Conservation (phyloP, 1,284 basidiomycete species). For the Phylloporus sp. region DNA sequence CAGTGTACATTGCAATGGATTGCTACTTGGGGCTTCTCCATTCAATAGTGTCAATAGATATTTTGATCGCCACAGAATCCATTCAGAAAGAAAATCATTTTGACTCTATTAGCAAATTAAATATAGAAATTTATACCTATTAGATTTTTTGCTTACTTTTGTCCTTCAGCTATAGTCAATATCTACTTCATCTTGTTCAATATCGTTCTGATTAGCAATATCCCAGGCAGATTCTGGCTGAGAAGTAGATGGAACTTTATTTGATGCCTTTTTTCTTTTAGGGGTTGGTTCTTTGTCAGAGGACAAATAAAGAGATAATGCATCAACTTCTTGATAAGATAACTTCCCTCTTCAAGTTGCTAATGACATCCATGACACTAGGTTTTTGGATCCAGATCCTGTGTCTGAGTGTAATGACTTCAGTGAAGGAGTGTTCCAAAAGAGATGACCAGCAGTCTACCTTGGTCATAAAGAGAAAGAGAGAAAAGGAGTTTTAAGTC, state of each 20-base stretch:
- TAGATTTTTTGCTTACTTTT: neutral
- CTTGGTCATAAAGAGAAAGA: no score
- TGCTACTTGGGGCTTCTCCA: neutral
- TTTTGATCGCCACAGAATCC: neutral
- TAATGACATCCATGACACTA: neutral
- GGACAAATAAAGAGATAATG: neutral
- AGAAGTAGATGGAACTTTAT: no score
- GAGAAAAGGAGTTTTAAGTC: no score
- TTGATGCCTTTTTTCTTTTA: no score
- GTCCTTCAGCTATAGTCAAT: neutral
- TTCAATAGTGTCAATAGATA: neutral
- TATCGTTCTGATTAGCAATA: no score
- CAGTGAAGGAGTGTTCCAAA: no score
- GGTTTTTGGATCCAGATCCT: neutral
- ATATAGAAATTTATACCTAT: neutral
- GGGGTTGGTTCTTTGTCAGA: neutral
- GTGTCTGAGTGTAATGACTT: no score
- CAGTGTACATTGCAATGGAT: no score
- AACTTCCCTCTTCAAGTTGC: neutral
- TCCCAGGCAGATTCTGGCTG: neutral
- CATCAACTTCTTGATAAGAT: neutral
- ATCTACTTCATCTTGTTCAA: neutral
- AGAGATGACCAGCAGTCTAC: no score
- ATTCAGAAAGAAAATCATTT: neutral
- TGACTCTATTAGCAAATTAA: neutral